phyloP scores from a whole-genome alignment of 345 rosid species.

The Citrus hindsii region DNA sequence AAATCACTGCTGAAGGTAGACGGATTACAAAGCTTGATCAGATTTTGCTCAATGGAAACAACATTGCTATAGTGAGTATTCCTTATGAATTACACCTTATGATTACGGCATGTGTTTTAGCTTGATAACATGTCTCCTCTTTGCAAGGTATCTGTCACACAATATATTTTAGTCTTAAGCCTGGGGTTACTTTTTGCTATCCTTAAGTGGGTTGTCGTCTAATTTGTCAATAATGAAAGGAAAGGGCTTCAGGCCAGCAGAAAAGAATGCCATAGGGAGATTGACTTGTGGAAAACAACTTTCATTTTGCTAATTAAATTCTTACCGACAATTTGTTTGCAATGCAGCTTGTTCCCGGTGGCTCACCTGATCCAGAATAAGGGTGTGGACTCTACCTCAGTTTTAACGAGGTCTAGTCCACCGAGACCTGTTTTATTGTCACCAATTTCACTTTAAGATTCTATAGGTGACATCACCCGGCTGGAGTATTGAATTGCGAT shows the following conservation, averaged over 20 bases:
- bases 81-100: background rate
- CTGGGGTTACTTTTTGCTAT: too few relatives aligned
- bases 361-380: constrained; percentile 65
- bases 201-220: too few relatives aligned
- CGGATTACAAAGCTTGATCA: constrained; percentile 95
- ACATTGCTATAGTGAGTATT: constrained; percentile 83
- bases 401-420: background rate
- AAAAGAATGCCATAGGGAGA: too few relatives aligned
- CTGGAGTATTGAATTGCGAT: background rate
- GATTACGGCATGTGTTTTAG: too few relatives aligned
- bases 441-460: background rate
- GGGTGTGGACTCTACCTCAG: background rate
- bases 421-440: background rate
- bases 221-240: too few relatives aligned
- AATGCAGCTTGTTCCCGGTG: constrained; percentile 94
- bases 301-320: background rate
- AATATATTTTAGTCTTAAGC: too few relatives aligned
- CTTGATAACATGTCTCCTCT: too few relatives aligned
- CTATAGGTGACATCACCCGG: background rate
- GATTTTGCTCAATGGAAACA: constrained; percentile 90
- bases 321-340: constrained; percentile 13
- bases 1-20: constrained; percentile 87
- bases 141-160: too few relatives aligned
- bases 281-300: background rate
- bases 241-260: too few relatives aligned